Conservation (phyloP, 495 filamentous ascomycete species). For the Monascus purpureus region DNA sequence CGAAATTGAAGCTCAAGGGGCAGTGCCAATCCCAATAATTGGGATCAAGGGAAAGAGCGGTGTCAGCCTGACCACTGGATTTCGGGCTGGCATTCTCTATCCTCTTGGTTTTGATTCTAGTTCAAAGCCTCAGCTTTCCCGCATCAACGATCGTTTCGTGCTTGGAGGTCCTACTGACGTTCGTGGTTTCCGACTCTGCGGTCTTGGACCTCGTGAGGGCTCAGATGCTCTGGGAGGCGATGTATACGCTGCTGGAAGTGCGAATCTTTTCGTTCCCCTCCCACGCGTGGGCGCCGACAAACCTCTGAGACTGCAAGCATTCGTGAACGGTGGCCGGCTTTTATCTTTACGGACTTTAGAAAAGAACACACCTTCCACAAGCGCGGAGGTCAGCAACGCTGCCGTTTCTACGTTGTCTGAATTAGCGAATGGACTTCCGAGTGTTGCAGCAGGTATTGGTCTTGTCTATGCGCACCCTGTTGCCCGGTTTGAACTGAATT, state of each 20-base stretch:
- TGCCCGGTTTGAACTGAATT: slow-evolving; percentile 90
- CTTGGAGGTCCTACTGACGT: slow-evolving; percentile 92
- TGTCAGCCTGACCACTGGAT: slow-evolving; percentile 51
- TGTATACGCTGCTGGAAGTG: slow-evolving; percentile 74
- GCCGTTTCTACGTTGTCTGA: slow-evolving; percentile 43
- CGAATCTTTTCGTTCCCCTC: slow-evolving; percentile 70
- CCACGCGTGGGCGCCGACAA: slow-evolving; percentile 64
- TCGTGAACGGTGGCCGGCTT: slow-evolving; percentile 79
- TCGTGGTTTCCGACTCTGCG: slow-evolving; percentile 78
- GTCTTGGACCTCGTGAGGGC: slow-evolving; percentile 78
- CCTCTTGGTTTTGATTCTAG: slow-evolving; percentile 43
- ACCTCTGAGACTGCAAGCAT: slow-evolving; percentile 78
- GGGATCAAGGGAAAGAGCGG: slow-evolving; percentile 55
- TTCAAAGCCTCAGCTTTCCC: slow-evolving; percentile 43
- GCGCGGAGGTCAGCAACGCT: slow-evolving; percentile 37
- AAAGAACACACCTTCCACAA: slow-evolving; percentile 36
- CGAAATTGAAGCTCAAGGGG: slow-evolving; percentile 66
- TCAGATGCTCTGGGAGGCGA: slow-evolving; percentile 80
- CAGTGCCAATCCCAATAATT: slow-evolving; percentile 56
- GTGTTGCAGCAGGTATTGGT: slow-evolving; percentile 74
- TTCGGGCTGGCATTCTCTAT: slow-evolving; percentile 50
- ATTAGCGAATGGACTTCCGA: slow-evolving; percentile 63
- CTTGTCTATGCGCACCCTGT: slow-evolving; percentile 87
- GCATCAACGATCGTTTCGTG: slow-evolving; percentile 86
- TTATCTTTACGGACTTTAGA: slow-evolving; percentile 54